Evolutionary conservation across 306 rosid genomes (phyloP), one percentile per base, ranked within the genome.

Genomic region (Albizia julibrissin): DNA sequence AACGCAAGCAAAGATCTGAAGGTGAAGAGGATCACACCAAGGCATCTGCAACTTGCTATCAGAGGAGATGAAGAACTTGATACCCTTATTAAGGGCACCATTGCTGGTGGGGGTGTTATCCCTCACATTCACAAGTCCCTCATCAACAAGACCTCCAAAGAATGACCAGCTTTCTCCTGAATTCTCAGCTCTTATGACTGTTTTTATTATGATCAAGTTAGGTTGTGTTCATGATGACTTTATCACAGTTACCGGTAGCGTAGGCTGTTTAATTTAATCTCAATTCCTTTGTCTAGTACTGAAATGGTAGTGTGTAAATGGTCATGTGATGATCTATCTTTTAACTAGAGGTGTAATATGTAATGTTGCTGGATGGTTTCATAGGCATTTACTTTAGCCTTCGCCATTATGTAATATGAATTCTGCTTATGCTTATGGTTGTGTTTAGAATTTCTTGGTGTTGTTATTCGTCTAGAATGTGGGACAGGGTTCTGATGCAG

Each of bases 1-100:
- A 93, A 93, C 49, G 98, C 97, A 2, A 93, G 97, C 88, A 93
- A 93, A 67, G 98, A 93, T 88, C 85, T 93, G 73, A 93, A 93
- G 86, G 98, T 93, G 77, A 93, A 93, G 91, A 91, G 98, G 85
- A 93, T 93, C 62, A 91, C 98, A 11, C 98, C 98, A 0, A 87
- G 98, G 84, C 98, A 93, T 79, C 84, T 93, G 80, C 98, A 93
- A 78, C 89, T 93, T 0, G 98, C 98, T 3, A 93, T 93, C 47
- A 69, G 98, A 56, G 98, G 98, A 82, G 98, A 93, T 27, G 98
- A 93, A 75, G 98, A 93, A 79, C 92, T 93, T 0, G 98, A 93
- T 80, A 93, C 98, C 2, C 94, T 93, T 61, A 93, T 93, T 73
- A 93, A 93, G 56, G 98, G 98, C 22, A 93, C 98, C 75, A 93